A percentile compares a stretch with the other conserved stretches of the same genome.
phyloP scores from a whole-genome alignment of 306 rosid genomes.

The Rubus idaeus region DNA sequence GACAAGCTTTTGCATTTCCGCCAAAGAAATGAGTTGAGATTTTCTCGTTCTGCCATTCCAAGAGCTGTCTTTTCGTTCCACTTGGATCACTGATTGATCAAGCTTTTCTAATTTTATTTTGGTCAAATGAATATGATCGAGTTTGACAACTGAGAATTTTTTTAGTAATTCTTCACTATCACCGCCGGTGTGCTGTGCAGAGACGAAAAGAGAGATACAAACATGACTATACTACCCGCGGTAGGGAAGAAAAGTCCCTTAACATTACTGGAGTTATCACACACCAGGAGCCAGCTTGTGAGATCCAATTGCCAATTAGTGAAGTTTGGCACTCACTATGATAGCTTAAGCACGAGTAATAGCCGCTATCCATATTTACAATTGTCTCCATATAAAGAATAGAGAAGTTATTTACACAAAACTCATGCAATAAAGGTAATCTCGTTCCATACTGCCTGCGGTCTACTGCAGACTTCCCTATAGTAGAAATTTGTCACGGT shows the following conservation, averaged over 20 bases:
- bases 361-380: slow-evolving; percentile 33
- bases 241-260: not conserved
- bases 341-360: not conserved
- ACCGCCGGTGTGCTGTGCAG: not conserved
- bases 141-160: too few relatives aligned
- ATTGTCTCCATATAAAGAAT: slow-evolving; percentile 34
- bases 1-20: not conserved
- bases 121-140: too few relatives aligned
- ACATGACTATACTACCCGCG: not conserved
- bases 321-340: not conserved
- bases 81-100: too few relatives aligned
- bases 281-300: not conserved
- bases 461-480: slow-evolving; percentile 24
- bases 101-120: too few relatives aligned
- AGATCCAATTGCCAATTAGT: not conserved
- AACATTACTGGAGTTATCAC: not conserved
- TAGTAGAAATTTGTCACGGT: slow-evolving; percentile 22
- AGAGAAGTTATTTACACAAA: slow-evolving; percentile 38
- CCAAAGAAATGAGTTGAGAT: not conserved
- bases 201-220: not conserved
- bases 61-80: too few relatives aligned
- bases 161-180: too few relatives aligned
- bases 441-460: slow-evolving; percentile 24
- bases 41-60: not conserved
- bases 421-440: slow-evolving; percentile 28